Conservation (phyloP, 768 basidiomycete species). For the Russula lepida region DNA sequence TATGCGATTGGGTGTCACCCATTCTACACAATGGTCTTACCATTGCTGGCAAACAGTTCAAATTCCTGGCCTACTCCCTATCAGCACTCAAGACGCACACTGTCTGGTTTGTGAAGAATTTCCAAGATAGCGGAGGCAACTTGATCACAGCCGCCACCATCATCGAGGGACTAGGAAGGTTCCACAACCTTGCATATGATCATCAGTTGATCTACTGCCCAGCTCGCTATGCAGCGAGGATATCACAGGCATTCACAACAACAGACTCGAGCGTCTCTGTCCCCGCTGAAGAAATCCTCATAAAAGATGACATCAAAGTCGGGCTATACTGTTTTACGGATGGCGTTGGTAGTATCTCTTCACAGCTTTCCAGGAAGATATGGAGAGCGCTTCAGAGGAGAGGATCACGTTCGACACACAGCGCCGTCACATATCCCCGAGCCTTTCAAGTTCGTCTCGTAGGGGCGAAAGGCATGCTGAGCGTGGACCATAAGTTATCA, state of each 20-base stretch:
- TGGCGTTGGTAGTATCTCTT: constrained; percentile 59
- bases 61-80: constrained; percentile 65
- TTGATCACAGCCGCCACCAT: constrained; percentile 39
- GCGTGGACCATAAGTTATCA: constrained; percentile 44
- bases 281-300: constrained; percentile 32
- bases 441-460: constrained; percentile 54
- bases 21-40: constrained; percentile 39
- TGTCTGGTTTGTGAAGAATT: constrained; percentile 58
- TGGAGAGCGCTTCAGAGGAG: constrained; percentile 34
- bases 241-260: constrained; percentile 68
- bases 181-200: constrained; percentile 41
- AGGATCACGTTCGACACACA: constrained; percentile 30
- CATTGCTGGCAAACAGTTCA: constrained; percentile 47
- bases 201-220: constrained; percentile 46
- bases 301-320: constrained; percentile 40
- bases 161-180: constrained; percentile 47
- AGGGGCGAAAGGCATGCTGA: constrained; percentile 60
- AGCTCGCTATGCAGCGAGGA: constrained; percentile 61
- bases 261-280: constrained; percentile 52
- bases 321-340: constrained; percentile 51
- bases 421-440: constrained; percentile 33
- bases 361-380: constrained; percentile 44
- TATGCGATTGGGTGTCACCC: constrained; percentile 39
- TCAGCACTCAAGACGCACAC: constrained; percentile 56
- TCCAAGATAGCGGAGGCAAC: constrained; percentile 29